Evolutionary conservation across 2,329 filamentous ascomycete species (phyloP).

Genomic region (Penicillium sp.): DNA sequence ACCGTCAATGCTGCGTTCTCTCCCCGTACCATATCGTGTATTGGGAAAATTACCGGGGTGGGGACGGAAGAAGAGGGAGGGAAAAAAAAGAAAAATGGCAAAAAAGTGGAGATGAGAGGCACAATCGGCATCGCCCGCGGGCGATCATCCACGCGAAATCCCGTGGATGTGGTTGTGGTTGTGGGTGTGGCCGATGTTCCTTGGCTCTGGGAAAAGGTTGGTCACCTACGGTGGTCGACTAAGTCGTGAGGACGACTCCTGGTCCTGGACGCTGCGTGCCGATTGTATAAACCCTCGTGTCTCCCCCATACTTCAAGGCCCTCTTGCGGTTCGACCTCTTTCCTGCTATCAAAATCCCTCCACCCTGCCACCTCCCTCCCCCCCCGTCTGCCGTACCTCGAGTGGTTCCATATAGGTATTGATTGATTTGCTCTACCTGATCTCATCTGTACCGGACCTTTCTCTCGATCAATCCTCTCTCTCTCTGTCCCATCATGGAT

Average conservation of each 20-base stretch:
- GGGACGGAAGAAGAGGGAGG: neutral
- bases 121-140: conserved; percentile 24
- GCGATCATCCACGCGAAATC: conserved; percentile 29
- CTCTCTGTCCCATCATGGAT: conserved; percentile 36
- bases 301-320: conserved; percentile 2
- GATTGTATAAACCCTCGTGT: conserved; percentile 31
- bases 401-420: neutral
- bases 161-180: conserved; percentile 2
- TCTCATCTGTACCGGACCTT: neutral
- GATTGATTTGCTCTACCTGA: neutral
- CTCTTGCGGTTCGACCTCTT: neutral
- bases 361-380: too few species aligned
- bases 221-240: neutral
- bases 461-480: neutral
- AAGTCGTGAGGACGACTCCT: too few species aligned
- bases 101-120: conserved; percentile 4
- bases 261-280: neutral
- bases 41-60: neutral
- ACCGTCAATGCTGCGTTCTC: neutral
- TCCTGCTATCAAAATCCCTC: neutral
- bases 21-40: neutral
- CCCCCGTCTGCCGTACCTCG: neutral
- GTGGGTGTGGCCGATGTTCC: neutral
- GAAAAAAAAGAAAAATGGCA: neutral
- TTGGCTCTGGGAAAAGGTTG: neutral